Evolutionary conservation across 2,329 filamentous ascomycete species (phyloP), one percentile per base, ranked within the genome.

Genomic region (Aspergillus sp.): DNA sequence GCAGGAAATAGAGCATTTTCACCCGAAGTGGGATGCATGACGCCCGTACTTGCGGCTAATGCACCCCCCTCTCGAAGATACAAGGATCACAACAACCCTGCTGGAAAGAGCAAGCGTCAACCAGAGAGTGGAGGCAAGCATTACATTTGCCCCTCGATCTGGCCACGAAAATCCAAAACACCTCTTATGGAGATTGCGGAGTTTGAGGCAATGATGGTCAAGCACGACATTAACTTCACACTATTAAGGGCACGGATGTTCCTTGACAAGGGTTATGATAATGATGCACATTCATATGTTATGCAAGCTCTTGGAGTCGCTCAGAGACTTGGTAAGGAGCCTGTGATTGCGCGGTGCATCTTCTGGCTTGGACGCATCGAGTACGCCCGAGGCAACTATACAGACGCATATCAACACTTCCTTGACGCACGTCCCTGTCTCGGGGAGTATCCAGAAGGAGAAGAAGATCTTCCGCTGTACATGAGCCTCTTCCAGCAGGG

Each of bases 281-380:
- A 26, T 8, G 39, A 47, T 5, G 56, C 54, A 2, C 48, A 47
- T 9, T 4, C 13, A 3, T 35, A 45, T 11, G 42, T 40, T 26
- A 30, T 30, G 1, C 10, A 47, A 8, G 50, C 51, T 8, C 29
- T 54, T 1, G 5, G 37, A 2, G 10, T 48, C n/a, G 49, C 54
- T 9, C 27, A 39, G 27, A 31, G 32, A 7, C 19, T 46, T 1
- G 32, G 39, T 0, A 19, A 55, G 4, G 37, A 42, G 9, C 12
- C 45, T 7, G 38, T 33, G 1, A 36, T 51, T 13, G 54, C 50
- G 7, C 48, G 45, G 31, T 61, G 58, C 31, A 33, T 50, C 27
- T 62, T 56, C 47, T 62, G 60, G 60, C 42, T 58, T 40, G 58
- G 57, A 7, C 49, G 54, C 11, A 49, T 62, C 12, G 47, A 55